Evolutionary conservation across 768 basidiomycete genomes (phyloP).

Genomic region (Mycena sanguinolenta): DNA sequence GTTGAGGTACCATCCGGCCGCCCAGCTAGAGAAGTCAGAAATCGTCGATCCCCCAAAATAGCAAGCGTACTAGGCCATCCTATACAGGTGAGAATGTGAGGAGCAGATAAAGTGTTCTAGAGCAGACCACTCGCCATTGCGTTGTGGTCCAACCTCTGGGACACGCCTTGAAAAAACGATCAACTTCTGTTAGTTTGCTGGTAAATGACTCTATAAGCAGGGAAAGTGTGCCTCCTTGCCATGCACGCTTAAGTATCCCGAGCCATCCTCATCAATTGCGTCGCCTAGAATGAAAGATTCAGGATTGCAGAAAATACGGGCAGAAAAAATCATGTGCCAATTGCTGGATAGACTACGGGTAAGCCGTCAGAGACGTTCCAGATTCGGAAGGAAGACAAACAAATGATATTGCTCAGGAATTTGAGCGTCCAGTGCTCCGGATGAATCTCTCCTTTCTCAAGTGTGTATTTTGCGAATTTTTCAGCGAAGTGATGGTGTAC

Average conservation of each 20-base stretch:
- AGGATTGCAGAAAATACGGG: neutral
- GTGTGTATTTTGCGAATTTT: slow-evolving; percentile 28
- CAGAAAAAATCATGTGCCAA: slow-evolving; percentile 13
- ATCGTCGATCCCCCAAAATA: neutral
- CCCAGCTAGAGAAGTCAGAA: slow-evolving; percentile 37
- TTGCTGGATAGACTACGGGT: slow-evolving; percentile 36
- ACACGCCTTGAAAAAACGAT: slow-evolving; percentile 35
- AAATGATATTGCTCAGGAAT: slow-evolving; percentile 33
- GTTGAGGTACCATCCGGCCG: slow-evolving; percentile 42
- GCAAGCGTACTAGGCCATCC: slow-evolving; percentile 8
- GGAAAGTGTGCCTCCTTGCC: slow-evolving; percentile 21
- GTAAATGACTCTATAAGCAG: neutral
- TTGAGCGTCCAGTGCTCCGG: slow-evolving; percentile 32
- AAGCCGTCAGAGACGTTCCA: neutral
- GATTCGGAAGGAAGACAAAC: slow-evolving; percentile 6
- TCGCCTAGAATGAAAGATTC: slow-evolving; percentile 17
- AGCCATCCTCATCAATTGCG: slow-evolving; percentile 41
- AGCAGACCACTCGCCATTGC: slow-evolving; percentile 36
- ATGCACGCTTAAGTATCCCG: slow-evolving; percentile 38
- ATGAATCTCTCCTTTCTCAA: slow-evolving; percentile 19
- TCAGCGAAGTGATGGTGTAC: slow-evolving; percentile 33
- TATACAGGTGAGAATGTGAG: neutral
- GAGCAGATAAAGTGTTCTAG: neutral
- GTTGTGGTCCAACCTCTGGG: slow-evolving; percentile 37
- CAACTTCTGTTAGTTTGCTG: neutral